phyloP scores from a whole-genome alignment of 805 yeast species.

The Saccharomycopsis microspora region DNA sequence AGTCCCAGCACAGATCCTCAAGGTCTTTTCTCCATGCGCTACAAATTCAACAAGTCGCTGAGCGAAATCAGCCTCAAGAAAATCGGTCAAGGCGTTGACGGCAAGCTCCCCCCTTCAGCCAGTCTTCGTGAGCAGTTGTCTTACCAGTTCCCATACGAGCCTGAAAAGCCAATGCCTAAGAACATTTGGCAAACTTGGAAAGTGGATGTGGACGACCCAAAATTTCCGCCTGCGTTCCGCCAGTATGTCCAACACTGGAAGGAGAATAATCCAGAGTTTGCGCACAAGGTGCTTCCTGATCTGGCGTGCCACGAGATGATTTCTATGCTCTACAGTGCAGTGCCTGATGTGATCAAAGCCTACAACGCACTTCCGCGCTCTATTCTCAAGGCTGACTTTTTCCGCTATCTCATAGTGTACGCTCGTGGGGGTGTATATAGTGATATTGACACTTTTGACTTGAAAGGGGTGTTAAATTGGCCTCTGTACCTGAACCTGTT shows the following conservation, averaged over 20 bases:
- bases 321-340: conserved; percentile 44
- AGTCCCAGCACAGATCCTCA: neutral
- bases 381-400: conserved; percentile 86
- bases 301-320: conserved; percentile 46
- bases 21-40: neutral
- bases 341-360: conserved; percentile 71
- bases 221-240: conserved; percentile 43
- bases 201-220: conserved; percentile 40
- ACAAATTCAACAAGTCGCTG: conserved; percentile 2
- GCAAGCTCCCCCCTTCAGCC: neutral
- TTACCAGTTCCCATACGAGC: conserved; percentile 66
- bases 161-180: conserved; percentile 53
- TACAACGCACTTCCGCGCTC: conserved; percentile 66
- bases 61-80: conserved; percentile 5
- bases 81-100: neutral
- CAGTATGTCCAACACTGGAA: conserved; percentile 55
- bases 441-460: conserved; percentile 75
- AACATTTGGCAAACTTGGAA: conserved; percentile 96
- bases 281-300: conserved; percentile 69
- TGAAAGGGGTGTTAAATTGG: conserved; percentile 72
- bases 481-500: conserved; percentile 33
- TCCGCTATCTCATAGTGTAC: conserved; percentile 73
- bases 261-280: conserved; percentile 45
- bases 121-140: conserved; percentile 47
- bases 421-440: conserved; percentile 92